phyloP scores from a whole-genome alignment of 2,329 filamentous ascomycete genomes.

The Aspergillus intermedius region DNA sequence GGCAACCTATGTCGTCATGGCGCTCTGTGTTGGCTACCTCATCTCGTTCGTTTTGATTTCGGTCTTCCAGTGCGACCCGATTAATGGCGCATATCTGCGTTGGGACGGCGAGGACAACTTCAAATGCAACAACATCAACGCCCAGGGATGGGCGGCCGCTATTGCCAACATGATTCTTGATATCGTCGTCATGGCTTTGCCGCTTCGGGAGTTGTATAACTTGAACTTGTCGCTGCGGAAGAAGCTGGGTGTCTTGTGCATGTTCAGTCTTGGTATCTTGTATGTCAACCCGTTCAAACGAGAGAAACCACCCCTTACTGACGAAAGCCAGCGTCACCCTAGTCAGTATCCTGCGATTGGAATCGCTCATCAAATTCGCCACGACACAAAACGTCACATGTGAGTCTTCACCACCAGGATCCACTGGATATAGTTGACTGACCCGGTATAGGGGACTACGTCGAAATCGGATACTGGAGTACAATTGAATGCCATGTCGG shows the following conservation, averaged over 20 bases:
- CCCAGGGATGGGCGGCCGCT: conserved; percentile 32
- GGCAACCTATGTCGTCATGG: conserved; percentile 24
- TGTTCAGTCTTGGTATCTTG: conserved; percentile 35
- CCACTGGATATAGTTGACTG: background rate
- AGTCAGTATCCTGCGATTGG: conserved; percentile 41
- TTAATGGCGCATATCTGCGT: conserved; percentile 35
- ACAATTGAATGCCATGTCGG: conserved; percentile 26
- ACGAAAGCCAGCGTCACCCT: conserved; percentile 33
- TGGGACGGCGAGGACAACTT: conserved; percentile 32
- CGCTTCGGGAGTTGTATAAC: conserved; percentile 21
- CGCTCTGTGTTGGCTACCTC: conserved; percentile 22
- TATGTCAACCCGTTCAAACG: conserved; percentile 12
- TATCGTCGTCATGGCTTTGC: conserved; percentile 23
- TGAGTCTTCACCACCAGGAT: conserved; percentile 6
- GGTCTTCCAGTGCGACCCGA: conserved; percentile 32
- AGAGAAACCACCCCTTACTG: background rate
- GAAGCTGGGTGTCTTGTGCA: conserved; percentile 27
- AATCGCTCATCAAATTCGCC: conserved; percentile 38
- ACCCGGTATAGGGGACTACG: conserved; percentile 23
- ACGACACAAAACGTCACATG: conserved; percentile 37
- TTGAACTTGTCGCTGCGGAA: conserved; percentile 22
- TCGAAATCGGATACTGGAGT: conserved; percentile 24
- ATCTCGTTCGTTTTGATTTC: conserved; percentile 30
- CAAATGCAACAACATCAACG: conserved; percentile 31
- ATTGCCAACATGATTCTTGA: conserved; percentile 27